Evolutionary conservation across 176 grass and related monocot genomes (phyloP).

Genomic region (Poa annua): DNA sequence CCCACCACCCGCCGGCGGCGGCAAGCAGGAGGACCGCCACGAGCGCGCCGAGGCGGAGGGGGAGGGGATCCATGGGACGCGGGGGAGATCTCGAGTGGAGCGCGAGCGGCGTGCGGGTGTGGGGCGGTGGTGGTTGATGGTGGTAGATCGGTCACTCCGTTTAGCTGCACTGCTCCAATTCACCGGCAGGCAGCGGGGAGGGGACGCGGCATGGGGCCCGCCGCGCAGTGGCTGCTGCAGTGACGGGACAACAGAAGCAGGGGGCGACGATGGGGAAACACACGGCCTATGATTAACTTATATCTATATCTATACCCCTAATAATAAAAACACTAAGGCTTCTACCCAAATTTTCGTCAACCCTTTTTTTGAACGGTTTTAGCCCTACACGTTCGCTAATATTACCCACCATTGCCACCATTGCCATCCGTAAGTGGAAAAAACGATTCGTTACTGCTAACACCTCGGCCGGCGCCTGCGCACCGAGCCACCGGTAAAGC

Average conservation of each 20-base stretch:
- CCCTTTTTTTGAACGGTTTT: no score
- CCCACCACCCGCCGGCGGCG: conserved; percentile 27
- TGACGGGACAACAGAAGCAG: not conserved
- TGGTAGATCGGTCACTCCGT: conserved; percentile 57
- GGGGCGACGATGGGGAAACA: no score
- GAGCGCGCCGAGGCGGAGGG: conserved; percentile 32
- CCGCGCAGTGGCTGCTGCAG: not conserved
- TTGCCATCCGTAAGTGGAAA: no score
- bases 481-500: no score
- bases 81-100: conserved; percentile 41
- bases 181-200: conserved; percentile 36
- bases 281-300: no score
- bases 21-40: conserved; percentile 31
- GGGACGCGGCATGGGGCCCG: conserved; percentile 8
- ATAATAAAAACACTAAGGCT: no score
- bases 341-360: no score
- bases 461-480: no score
- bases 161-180: conserved; percentile 30
- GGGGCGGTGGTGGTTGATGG: conserved; percentile 27
- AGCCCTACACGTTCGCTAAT: no score
- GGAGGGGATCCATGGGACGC: conserved; percentile 73
- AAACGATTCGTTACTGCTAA: no score
- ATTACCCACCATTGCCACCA: no score
- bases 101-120: conserved; percentile 14
- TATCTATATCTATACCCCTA: no score